Conservation (phyloP, 2,329 filamentous ascomycete species). For the Claviceps sp. region DNA sequence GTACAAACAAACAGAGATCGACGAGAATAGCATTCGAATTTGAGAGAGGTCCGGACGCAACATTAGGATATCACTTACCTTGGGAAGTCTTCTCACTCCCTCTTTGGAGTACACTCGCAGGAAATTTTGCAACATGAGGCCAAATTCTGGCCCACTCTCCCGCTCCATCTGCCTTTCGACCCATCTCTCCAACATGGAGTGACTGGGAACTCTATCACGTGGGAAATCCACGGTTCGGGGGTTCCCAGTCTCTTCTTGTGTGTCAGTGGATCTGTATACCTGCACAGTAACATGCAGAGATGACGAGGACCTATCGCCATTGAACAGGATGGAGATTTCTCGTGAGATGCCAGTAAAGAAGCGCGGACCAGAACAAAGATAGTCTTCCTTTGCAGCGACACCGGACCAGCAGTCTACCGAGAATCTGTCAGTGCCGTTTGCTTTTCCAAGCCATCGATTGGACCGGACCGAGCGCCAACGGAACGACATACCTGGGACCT, state of each 20-base stretch:
- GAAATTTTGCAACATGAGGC: constrained; percentile 22
- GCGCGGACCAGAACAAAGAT: constrained; percentile 19
- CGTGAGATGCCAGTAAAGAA: constrained; percentile 24
- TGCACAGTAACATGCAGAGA: constrained; percentile 25
- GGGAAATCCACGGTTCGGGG: constrained; percentile 24
- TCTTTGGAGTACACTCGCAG: constrained; percentile 23
- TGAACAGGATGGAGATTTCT: constrained; percentile 24
- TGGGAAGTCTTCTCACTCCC: constrained; percentile 22
- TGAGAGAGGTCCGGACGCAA: too few species aligned
- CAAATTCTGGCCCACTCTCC: constrained; percentile 20
- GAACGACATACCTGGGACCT: constrained; percentile 20
- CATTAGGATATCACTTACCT: constrained; percentile 16
- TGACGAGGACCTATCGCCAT: constrained; percentile 22
- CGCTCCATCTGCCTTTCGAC: constrained; percentile 23
- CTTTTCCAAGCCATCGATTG: not conserved
- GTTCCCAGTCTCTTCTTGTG: constrained; percentile 15
- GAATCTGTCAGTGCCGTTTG: constrained; percentile 8
- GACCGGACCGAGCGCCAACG: constrained; percentile 3
- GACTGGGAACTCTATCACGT: constrained; percentile 23
- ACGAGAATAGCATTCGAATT: too few species aligned
- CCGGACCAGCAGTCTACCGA: constrained; percentile 24
- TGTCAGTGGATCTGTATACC: constrained; percentile 21
- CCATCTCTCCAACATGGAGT: constrained; percentile 23
- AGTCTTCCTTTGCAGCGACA: constrained; percentile 20
- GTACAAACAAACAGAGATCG: not conserved